phyloP scores from a whole-genome alignment of 192 early-diverging fungal genomes.

The Pilobolus umbonatus region DNA sequence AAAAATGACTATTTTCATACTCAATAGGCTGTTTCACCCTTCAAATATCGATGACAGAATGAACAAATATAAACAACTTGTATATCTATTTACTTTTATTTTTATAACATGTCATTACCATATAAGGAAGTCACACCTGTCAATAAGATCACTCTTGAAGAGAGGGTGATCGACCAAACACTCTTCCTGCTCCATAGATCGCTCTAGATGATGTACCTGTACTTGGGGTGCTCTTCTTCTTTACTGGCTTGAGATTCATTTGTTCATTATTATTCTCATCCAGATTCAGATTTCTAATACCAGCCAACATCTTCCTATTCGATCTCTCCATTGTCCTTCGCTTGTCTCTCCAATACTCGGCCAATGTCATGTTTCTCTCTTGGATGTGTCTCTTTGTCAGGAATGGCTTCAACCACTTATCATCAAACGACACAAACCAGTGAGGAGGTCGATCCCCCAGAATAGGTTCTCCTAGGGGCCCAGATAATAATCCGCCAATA shows the following conservation, averaged over 20 bases:
- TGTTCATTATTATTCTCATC: conserved; percentile 11
- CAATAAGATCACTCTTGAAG: too few species aligned
- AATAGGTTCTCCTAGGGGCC: conserved; percentile 31
- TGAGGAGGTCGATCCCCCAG: conserved; percentile 51
- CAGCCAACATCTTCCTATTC: conserved; percentile 23
- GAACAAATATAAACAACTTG: too few species aligned
- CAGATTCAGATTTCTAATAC: conserved; percentile 5
- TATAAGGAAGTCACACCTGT: too few species aligned
- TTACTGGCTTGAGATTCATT: conserved; percentile 20
- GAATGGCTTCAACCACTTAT: conserved; percentile 75
- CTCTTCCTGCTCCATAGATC: conserved; percentile 27
- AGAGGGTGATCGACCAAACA: conserved; percentile 29
- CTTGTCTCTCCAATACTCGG: conserved; percentile 33
- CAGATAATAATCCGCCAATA: conserved; percentile 33
- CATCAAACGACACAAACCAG: conserved; percentile 85
- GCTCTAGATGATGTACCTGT: conserved; percentile 5
- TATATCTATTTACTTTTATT: too few species aligned
- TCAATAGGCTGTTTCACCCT: too few species aligned
- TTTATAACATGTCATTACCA: too few species aligned
- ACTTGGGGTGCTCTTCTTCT: neutral
- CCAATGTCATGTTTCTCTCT: conserved; percentile 26
- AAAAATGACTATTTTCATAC: too few species aligned
- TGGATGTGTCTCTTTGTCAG: conserved; percentile 50
- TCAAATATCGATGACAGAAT: too few species aligned
- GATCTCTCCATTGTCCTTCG: conserved; percentile 30